Base-by-base conservation (phyloP, 768 basidiomycete species). In the Steccherinum ochraceum region DNA sequence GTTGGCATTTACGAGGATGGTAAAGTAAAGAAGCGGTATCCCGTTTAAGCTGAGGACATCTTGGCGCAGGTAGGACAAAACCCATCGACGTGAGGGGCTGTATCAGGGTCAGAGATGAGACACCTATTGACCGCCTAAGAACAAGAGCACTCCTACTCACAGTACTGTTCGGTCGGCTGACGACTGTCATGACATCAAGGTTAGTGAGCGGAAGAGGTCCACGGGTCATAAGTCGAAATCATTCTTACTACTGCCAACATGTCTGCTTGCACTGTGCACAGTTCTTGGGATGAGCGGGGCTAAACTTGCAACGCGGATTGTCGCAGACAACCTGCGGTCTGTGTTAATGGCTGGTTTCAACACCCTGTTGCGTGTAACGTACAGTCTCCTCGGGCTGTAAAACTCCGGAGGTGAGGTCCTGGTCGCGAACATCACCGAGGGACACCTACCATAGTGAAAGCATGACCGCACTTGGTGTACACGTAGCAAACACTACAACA, bases 211-310 rank as follows among this genome's bases (percentile, higher is more conserved):
- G n/a, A n/a, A n/a, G n/a, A n/a, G n/a, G n/a, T n/a, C n/a, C n/a
- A n/a, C n/a, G n/a, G n/a, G n/a, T n/a, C n/a, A n/a, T n/a, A n/a
- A n/a, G n/a, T n/a, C n/a, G n/a, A n/a, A n/a, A n/a, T n/a, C n/a
- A n/a, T n/a, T n/a, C 59, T 27, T 18, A 63, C 61, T 54, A 63
- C 30, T 63, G 61, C 56, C 57, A 59, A 46, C 61, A 63, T 11
- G 54, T 56, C 40, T 59, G 52, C 45, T 60, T 63, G 55, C 61
- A 63, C 10, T 42, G n/a, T 2, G 55, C 44, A 1, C 61, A 58
- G 25, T 41, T n/a, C 35, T 50, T 50, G 5, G 61, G 53, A 27
- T 63, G 61, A 26, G 40, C 26, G 3, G 56, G 51, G 41, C 61
- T 63, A 56, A 63, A 63, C 45, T 51, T 60, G 50, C 61, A 63